Base-by-base conservation (phyloP, 2,329 filamentous ascomycete species). In the Xylariaceae sp. region DNA sequence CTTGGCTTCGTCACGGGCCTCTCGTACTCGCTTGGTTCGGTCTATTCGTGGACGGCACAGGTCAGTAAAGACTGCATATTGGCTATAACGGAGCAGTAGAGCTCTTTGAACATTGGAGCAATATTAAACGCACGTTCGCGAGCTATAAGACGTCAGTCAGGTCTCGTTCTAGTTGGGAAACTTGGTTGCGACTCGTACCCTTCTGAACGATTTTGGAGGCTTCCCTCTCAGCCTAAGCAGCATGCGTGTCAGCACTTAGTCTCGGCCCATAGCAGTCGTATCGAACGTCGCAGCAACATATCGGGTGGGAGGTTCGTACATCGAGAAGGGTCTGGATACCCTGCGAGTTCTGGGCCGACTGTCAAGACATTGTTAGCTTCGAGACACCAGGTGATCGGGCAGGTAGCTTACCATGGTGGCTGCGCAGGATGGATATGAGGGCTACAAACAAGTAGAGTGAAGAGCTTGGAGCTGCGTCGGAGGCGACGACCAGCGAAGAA, bases 161-260 rank as follows among this genome's bases (percentile, higher is more conserved):
- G 39, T 22, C 12, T 17, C 11, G 17, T 16, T 33, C 3, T 42
- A 13, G 10, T 2, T 7, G 16, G n/a, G 16, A 10, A 31, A 22
- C 18, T 3, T 16, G 38, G 41, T n/a, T 28, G 39, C 13, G 39
- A 38, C 17, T 5, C 77, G 55, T 73, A 95, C 93, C 89, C 83
- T 94, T 91, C 74, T 97, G 93, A 53, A 99, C 92, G 72, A 99
- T 99, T 83, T 97, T 97, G 76, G 96, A 93, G 56, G 94, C 94
- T 74, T 97, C 93, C 75, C 91, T 88, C 83, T 99, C 94, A 66
- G 94, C 92, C 93, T 97, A 63, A 62, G 50, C 50, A 57, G 45
- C 19, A 52, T 13, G 28, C 47, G 18, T 10, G 19, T 47, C 43
- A 44, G 49, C 33, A 45, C 18, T 5, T 17, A 2, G 13, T 42